Evolutionary conservation across 2,329 filamentous ascomycete genomes (phyloP), one percentile per base, ranked within the genome.

Genomic region (Torrubiella hemipterigena): DNA sequence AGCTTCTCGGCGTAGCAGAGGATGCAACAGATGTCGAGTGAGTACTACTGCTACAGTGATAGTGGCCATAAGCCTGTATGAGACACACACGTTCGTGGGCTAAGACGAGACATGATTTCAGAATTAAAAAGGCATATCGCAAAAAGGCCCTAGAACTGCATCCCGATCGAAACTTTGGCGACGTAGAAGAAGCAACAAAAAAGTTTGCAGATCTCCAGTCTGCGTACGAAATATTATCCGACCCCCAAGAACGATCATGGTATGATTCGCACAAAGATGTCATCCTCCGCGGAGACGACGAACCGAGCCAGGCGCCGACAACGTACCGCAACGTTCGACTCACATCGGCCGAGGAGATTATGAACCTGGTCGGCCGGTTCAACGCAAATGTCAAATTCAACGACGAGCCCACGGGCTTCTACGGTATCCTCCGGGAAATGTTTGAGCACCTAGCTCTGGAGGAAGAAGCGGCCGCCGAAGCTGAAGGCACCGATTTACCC

Each of bases 161-260:
- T 52, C 91, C 91, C 1, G 91, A 98, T 56, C 81, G 87, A 43
- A 98, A 98, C 55, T 79, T 81, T 52, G 79, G 82, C 45, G 79
- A 95, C 49, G 77, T 81, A 38, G 85, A 93, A 47, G 72, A 76
- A 40, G 78, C 89, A 3, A 98, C 91, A 2, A 72, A 67, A 42
- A 75, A 78, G 31, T 98, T 98, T 51, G 86, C 91, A 30, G 86
- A 95, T 50, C 69, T 96, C 17, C 89, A 95, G 54, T 72, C 86
- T 21, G 91, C 91, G 28, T 93, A 98, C 52, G 85, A 96, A 54
- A 75, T 98, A n/a, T 71, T 98, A 2, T 93, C 87, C 2, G 91
- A 98, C 52, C 77, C 86, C 9, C 89, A 98, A 52, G 91, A 98
- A 54, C 76, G 91, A 44, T 81, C 87, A 19, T 98, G 91, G 91